phyloP scores from a whole-genome alignment of 106 monocot species.

The Amphibolis antarctica region DNA sequence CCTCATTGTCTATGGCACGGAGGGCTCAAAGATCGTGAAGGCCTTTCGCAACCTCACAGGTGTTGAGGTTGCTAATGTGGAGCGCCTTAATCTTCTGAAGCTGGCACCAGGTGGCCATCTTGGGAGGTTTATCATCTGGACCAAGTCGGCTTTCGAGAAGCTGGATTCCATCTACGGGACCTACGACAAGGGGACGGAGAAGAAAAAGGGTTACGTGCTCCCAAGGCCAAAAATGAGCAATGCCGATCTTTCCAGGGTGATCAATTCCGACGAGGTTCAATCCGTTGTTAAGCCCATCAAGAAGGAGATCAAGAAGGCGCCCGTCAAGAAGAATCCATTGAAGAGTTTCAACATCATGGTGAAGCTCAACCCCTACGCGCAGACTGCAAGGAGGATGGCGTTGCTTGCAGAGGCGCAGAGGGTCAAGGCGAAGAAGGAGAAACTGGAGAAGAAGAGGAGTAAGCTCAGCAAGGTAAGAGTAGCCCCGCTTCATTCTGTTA shows the following conservation, averaged over 20 bases:
- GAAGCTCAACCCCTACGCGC: conserved; percentile 58
- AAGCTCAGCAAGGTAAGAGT: conserved; percentile 37
- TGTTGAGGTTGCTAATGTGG: conserved; percentile 66
- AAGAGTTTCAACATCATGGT: conserved; percentile 44
- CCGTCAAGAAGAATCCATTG: conserved; percentile 60
- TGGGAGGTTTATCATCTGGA: conserved; percentile 76
- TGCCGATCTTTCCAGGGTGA: conserved; percentile 60
- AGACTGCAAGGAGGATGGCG: conserved; percentile 63
- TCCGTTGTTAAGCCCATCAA: conserved; percentile 64
- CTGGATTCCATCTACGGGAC: conserved; percentile 63
- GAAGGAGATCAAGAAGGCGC: conserved; percentile 37
- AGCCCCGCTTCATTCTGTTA: too few species aligned
- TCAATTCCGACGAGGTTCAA: conserved; percentile 75
- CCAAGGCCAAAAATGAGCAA: conserved; percentile 77
- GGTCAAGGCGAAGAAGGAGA: conserved; percentile 55
- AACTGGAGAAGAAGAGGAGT: conserved; percentile 57
- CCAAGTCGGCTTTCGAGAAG: conserved; percentile 82
- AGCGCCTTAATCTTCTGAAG: conserved; percentile 69
- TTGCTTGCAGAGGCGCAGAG: conserved; percentile 58
- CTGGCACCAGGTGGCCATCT: conserved; percentile 78
- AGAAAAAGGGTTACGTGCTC: conserved; percentile 67
- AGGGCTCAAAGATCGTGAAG: conserved; percentile 67
- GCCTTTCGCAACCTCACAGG: conserved; percentile 88
- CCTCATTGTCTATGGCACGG: conserved; percentile 66
- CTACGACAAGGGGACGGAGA: conserved; percentile 53